Evolutionary conservation across 2,329 filamentous ascomycete genomes (phyloP).

Genomic region (Exserohilum turcica): DNA sequence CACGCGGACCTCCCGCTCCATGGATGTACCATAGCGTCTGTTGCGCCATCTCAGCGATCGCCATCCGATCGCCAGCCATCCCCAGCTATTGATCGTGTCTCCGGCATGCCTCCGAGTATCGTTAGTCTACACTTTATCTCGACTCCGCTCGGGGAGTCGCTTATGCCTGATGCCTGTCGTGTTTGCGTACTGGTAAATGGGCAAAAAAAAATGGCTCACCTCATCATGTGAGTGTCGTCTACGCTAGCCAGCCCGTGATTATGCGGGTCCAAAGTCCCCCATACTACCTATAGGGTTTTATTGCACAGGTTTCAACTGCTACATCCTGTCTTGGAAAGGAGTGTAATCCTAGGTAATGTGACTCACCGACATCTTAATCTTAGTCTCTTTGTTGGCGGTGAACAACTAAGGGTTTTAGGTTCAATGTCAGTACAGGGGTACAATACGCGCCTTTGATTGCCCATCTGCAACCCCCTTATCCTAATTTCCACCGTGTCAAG

Average conservation of each 20-base stretch:
- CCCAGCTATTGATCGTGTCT: slow-evolving; percentile 3
- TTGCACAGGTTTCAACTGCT: background rate
- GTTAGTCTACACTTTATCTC: slow-evolving; percentile 14
- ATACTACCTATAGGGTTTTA: background rate
- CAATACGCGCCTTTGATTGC: too few species aligned
- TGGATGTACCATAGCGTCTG: slow-evolving; percentile 5
- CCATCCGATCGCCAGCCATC: slow-evolving; percentile 3
- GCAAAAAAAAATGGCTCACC: background rate
- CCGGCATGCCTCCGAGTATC: background rate
- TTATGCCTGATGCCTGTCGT: background rate
- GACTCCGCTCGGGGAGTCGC: background rate
- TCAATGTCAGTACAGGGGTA: too few species aligned
- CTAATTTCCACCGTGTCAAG: too few species aligned
- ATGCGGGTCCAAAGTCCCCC: background rate
- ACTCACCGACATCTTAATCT: background rate
- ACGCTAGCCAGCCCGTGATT: background rate
- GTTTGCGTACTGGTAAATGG: background rate
- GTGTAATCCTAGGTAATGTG: background rate
- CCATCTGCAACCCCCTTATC: too few species aligned
- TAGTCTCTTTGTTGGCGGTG: too few species aligned
- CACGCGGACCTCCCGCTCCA: slow-evolving; percentile 3
- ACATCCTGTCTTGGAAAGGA: background rate
- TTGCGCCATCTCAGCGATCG: slow-evolving; percentile 13
- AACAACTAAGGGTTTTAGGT: too few species aligned
- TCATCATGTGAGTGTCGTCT: background rate